Evolutionary conservation across 257 asterid genomes (phyloP).

Genomic region (Paulownia fortunei): DNA sequence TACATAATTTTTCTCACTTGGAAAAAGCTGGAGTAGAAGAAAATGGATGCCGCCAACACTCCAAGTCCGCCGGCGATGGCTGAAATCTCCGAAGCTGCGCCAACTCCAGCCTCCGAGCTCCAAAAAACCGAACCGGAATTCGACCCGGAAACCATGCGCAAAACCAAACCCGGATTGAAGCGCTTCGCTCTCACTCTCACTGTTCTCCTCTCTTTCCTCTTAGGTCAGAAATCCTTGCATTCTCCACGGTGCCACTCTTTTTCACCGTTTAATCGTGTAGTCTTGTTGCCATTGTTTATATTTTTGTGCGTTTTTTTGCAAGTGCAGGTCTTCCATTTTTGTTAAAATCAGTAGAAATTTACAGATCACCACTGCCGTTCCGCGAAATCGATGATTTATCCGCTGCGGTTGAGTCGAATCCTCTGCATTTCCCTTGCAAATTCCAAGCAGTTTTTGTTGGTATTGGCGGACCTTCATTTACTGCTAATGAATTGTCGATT

Average conservation of each 20-base stretch:
- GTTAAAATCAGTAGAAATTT: conserved; percentile 80
- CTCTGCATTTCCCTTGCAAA: conserved; percentile 68
- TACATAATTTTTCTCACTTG: neutral
- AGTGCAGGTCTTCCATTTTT: conserved; percentile 73
- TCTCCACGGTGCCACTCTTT: neutral
- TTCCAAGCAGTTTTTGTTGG: conserved; percentile 71
- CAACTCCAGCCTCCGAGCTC: conserved; percentile 31
- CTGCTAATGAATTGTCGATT: conserved; percentile 56
- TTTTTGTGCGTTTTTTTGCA: neutral
- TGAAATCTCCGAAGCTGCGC: conserved; percentile 60
- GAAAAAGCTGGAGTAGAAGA: conserved; percentile 29
- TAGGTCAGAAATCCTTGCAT: conserved; percentile 50
- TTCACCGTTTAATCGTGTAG: neutral
- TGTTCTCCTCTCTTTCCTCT: conserved; percentile 72
- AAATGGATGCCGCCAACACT: conserved; percentile 32
- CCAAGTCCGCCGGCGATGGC: conserved; percentile 49
- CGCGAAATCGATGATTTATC: conserved; percentile 76
- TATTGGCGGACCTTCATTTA: conserved; percentile 32
- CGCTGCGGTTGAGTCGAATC: conserved; percentile 62
- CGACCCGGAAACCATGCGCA: conserved; percentile 65
- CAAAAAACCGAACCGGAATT: conserved; percentile 32
- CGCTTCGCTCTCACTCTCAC: conserved; percentile 79
- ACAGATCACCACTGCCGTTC: conserved; percentile 92
- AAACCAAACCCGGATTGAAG: conserved; percentile 74
- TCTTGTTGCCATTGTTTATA: neutral